Conservation (phyloP, 352 stramenopile species). For the Phytopythium ostracodes region DNA sequence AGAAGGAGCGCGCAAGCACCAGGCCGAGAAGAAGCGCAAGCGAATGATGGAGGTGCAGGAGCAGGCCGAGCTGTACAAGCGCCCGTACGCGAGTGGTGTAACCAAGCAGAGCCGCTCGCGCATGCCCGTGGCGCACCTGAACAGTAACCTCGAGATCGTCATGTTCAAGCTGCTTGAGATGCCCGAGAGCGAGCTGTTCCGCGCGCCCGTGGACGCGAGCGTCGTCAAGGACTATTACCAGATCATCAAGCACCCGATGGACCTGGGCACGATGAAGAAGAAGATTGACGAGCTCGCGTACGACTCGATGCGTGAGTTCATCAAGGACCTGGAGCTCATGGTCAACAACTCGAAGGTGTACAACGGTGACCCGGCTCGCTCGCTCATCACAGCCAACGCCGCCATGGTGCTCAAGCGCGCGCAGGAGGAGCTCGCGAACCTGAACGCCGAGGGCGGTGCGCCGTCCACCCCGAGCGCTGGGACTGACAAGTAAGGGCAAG, state of each 20-base stretch:
- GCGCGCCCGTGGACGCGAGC: constrained; percentile 49
- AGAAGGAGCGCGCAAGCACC: constrained; percentile 69
- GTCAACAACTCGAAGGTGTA: constrained; percentile 83
- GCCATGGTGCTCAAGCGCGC: constrained; percentile 70
- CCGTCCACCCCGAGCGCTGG: neutral
- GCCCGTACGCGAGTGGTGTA: constrained; percentile 63
- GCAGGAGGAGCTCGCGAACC: constrained; percentile 65
- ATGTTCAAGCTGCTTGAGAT: constrained; percentile 65
- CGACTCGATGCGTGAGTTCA: constrained; percentile 83
- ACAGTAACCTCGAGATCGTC: constrained; percentile 58
- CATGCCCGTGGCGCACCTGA: constrained; percentile 74
- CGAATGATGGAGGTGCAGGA: constrained; percentile 68
- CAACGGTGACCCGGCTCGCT: constrained; percentile 67
- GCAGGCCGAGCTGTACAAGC: constrained; percentile 78
- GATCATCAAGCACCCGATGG: constrained; percentile 86
- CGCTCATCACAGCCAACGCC: constrained; percentile 73
- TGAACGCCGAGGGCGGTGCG: constrained; percentile 53
- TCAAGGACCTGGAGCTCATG: constrained; percentile 84
- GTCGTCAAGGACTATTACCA: constrained; percentile 76
- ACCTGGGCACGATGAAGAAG: constrained; percentile 57
- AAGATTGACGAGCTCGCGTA: constrained; percentile 70
- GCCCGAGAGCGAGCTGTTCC: constrained; percentile 79
- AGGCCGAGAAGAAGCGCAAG: constrained; percentile 80
- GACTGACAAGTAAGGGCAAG: neutral
- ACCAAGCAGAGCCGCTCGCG: constrained; percentile 73